Base-by-base conservation (phyloP, 2,329 filamentous ascomycete species). In the Cryphonectria carpinicola region DNA sequence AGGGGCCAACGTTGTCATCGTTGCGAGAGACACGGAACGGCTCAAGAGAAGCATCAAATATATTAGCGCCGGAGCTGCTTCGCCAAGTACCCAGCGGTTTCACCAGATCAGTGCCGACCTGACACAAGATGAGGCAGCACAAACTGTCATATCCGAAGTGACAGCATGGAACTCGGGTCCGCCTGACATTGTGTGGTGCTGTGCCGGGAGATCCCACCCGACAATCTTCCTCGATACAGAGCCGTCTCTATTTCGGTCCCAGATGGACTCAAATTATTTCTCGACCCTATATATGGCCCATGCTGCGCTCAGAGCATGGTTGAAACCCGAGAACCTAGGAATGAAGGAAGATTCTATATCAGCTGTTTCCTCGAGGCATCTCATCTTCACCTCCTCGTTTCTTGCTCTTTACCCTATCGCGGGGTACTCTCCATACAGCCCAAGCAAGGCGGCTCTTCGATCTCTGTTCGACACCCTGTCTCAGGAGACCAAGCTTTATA, bases 1-100 rank as follows among this genome's bases (percentile, higher is more conserved):
- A n/a, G n/a, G n/a, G n/a, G n/a, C n/a, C n/a, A n/a, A n/a, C n/a
- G n/a, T n/a, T 69, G 89, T 97, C 73, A 90, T 98, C 74, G 91
- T 98, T 66, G 91, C 95, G 19, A 92, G 96, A 68, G 93, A 91
- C 74, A 84, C 88, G 17, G 83, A 83, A 70, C 97, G 95, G 79
- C 92, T 99, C 35, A 85, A 93, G 74, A 84, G 85, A 52, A 91
- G 93, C 3, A 78, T 97, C 63, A 82, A 52, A 22, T 66, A 68
- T 22, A 54, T 71, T 25, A 43, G 62, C 6, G 62, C 61, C 0
- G 66, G 54, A 25, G 61, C 66, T 13, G 3, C 17, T 71, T 80
- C 85, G 67, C 81, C 84, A 6, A 78, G 80, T 6, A 82, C 79
- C 39, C 91, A 93, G 76, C 85, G 85, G 61, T 92, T 93, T 79